A percentile compares a stretch with the other conserved stretches of the same genome.
Conservation (phyloP, 306 rosid species). For the Gynostemma pentaphyllum region DNA sequence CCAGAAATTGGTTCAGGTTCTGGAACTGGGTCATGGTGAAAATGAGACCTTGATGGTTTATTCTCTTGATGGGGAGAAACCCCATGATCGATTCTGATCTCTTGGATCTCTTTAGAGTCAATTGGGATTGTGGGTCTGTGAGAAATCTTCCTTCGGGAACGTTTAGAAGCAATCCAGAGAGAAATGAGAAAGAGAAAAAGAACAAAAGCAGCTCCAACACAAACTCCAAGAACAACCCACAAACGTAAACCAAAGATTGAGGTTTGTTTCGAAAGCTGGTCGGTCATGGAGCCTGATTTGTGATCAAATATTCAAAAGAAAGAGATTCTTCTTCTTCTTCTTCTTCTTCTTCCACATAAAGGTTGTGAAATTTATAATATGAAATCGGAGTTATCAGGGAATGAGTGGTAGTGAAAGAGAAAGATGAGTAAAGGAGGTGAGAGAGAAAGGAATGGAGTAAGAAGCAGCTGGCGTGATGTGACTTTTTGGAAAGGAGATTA, state of each 20-base stretch:
- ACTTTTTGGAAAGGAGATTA: slow-evolving; percentile 5
- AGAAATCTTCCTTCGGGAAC: slow-evolving; percentile 34
- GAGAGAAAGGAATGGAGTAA: slow-evolving; percentile 7
- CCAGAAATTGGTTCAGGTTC: slow-evolving; percentile 39
- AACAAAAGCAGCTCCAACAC: slow-evolving; percentile 63
- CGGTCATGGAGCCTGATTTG: slow-evolving; percentile 35
- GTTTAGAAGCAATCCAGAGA: slow-evolving; percentile 48
- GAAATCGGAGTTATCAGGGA: not conserved
- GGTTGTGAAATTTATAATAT: not conserved
- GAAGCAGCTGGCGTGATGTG: slow-evolving; percentile 69
- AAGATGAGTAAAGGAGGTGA: not conserved
- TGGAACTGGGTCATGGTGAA: slow-evolving; percentile 25
- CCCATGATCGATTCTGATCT: slow-evolving; percentile 37
- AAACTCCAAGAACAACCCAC: slow-evolving; percentile 61
- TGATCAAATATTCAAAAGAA: slow-evolving; percentile 36
- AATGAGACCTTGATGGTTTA: slow-evolving; percentile 16
- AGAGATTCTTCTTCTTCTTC: too few relatives aligned
- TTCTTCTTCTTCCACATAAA: too few relatives aligned
- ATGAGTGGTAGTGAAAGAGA: slow-evolving; percentile 6
- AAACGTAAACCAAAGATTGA: slow-evolving; percentile 68
- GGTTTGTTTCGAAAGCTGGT: slow-evolving; percentile 60
- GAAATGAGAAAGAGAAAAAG: slow-evolving; percentile 58
- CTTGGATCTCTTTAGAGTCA: slow-evolving; percentile 69
- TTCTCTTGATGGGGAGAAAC: slow-evolving; percentile 6
- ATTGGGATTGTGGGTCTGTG: slow-evolving; percentile 39